Evolutionary conservation across 371 early-diverging fungal genomes (phyloP).

Genomic region (Mucor ambiguus): DNA sequence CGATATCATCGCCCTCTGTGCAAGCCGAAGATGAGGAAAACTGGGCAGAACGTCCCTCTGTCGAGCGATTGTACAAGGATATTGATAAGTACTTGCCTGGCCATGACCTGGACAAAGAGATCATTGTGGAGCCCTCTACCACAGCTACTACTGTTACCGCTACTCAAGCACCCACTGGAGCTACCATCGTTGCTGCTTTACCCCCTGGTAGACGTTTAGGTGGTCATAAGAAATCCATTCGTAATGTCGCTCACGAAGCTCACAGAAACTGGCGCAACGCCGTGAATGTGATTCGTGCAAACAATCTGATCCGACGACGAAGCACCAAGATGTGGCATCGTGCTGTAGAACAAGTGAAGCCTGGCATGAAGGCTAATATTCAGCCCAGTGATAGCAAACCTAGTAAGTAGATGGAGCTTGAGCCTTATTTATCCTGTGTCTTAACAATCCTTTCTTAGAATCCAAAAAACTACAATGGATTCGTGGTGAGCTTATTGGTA

Average conservation of each 20-base stretch:
- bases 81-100: slow-evolving; percentile 79
- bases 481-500: slow-evolving; percentile 91
- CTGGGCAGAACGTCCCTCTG: slow-evolving; percentile 73
- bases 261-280: slow-evolving; percentile 47
- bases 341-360: slow-evolving; percentile 59
- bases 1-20: slow-evolving; percentile 19
- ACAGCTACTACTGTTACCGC: neutral
- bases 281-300: slow-evolving; percentile 40
- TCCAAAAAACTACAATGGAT: slow-evolving; percentile 72
- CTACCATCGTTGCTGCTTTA: slow-evolving; percentile 20
- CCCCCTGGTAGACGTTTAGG: slow-evolving; percentile 34
- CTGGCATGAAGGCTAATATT: slow-evolving; percentile 40
- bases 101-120: slow-evolving; percentile 83
- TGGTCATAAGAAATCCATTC: slow-evolving; percentile 63
- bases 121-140: slow-evolving; percentile 54
- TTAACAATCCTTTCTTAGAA: slow-evolving; percentile 1
- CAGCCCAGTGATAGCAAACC: slow-evolving; percentile 28
- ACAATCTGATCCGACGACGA: slow-evolving; percentile 47
- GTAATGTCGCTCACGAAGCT: slow-evolving; percentile 56
- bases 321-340: slow-evolving; percentile 72
- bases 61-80: slow-evolving; percentile 73
- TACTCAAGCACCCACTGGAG: slow-evolving; percentile 15
- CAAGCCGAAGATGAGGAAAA: slow-evolving; percentile 36
- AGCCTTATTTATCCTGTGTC: neutral
- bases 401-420: slow-evolving; percentile 20